A percentile compares a stretch with the other conserved stretches of the same genome.
phyloP scores from a whole-genome alignment of 805 yeast species.

The Lipomyces yamanashiensis region DNA sequence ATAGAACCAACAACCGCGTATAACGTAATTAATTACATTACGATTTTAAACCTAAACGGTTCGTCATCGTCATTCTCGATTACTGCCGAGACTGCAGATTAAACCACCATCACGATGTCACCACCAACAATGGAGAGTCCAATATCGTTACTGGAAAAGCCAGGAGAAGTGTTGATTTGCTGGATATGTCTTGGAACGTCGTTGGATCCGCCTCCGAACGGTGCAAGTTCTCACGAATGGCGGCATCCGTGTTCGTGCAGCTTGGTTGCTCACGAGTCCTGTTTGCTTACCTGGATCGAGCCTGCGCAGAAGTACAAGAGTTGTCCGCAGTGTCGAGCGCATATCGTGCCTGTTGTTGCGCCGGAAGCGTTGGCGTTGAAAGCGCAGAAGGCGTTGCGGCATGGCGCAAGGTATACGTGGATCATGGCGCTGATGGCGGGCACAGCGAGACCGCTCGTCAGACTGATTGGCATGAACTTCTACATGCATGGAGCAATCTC shows the following conservation, averaged over 20 bases:
- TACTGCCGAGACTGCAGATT: background rate
- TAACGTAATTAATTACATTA: no score
- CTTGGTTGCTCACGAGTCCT: constrained; percentile 52
- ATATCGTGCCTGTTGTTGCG: constrained; percentile 12
- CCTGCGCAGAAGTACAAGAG: constrained; percentile 16
- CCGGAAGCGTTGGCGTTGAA: constrained; percentile 16
- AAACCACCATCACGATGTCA: background rate
- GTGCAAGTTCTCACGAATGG: constrained; percentile 48
- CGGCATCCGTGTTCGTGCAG: constrained; percentile 54
- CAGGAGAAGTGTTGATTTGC: constrained; percentile 44
- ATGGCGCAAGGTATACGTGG: constrained; percentile 30
- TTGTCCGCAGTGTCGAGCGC: constrained; percentile 33
- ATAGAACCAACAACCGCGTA: no score
- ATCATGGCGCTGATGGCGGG: constrained; percentile 4
- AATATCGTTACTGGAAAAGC: background rate
- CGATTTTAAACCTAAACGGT: no score
- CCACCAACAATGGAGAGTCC: background rate
- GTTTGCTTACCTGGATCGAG: constrained; percentile 50
- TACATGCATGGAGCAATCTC: constrained; percentile 42
- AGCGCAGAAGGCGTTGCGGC: constrained; percentile 14
- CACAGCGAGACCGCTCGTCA: constrained; percentile 21
- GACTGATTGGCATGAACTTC: constrained; percentile 38
- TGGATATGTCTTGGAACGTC: constrained; percentile 47
- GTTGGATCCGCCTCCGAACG: constrained; percentile 44
- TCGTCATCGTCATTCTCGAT: no score